Evolutionary conservation across 164 flowering plant genomes (phyloP).

Genomic region (grape (Vitis vinifera)): ASM3070453v1 NC_081809.1:24918501-24919000

Average conservation of each 20-base stretch:
- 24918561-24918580: not conserved
- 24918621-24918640: constrained; percentile 31
- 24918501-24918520: no score
- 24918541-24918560: no score
- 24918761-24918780: not conserved
- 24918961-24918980: not conserved
- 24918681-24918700: constrained; percentile 11
- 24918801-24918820: constrained; percentile 1
- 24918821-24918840: not conserved
- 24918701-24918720: constrained; percentile 37
- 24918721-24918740: constrained; percentile 32
- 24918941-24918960: constrained; percentile 6
- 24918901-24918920: not conserved
- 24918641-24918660: constrained; percentile 21
- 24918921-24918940: not conserved
- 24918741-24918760: constrained; percentile 20
- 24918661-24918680: constrained; percentile 17
- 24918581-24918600: constrained; percentile 30
- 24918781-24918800: not conserved
- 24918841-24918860: constrained; percentile 7
- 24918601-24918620: constrained; percentile 14
- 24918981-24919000: not conserved
- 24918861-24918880: constrained; percentile 7
- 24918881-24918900: constrained; percentile 7
- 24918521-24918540: no score